These are phyloP conservation scores for Leccinum truebloodii DNA, from an alignment of 768 basidiomycete species.

Conservation along the genomic window DNA sequence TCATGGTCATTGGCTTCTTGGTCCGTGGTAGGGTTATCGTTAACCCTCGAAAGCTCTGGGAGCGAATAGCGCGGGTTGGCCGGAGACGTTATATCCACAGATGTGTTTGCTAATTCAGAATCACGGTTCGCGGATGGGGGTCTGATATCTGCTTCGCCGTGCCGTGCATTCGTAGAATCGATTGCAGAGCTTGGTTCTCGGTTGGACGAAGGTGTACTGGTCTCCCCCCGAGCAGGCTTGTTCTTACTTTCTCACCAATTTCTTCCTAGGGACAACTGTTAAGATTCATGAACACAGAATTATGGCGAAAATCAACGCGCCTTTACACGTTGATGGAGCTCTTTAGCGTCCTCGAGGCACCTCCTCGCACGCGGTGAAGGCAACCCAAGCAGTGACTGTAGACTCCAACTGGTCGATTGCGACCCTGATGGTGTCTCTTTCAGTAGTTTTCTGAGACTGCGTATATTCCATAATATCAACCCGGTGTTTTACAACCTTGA, in stretches of 20 bases:
- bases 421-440: background rate
- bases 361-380: conserved; percentile 8
- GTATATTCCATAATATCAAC: background rate
- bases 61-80: background rate
- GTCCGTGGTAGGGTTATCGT: background rate
- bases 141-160: background rate
- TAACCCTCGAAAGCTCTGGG: background rate
- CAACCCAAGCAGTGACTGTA: background rate
- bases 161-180: background rate
- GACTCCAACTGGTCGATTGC: background rate
- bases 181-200: background rate
- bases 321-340: conserved; percentile 6
- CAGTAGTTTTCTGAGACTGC: background rate
- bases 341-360: conserved; percentile 7
- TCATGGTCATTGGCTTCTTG: background rate
- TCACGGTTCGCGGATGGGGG: background rate
- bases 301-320: background rate
- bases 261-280: conserved; percentile 7
- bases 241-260: conserved; percentile 2
- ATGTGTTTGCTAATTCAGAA: background rate
- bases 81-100: background rate
- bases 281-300: background rate
- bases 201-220: background rate
- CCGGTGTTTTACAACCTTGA: background rate
- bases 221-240: background rate